These are phyloP conservation scores for Calonectria hawksworthii DNA, from an alignment of 2,329 filamentous ascomycete species.

Conservation along the genomic window DNA sequence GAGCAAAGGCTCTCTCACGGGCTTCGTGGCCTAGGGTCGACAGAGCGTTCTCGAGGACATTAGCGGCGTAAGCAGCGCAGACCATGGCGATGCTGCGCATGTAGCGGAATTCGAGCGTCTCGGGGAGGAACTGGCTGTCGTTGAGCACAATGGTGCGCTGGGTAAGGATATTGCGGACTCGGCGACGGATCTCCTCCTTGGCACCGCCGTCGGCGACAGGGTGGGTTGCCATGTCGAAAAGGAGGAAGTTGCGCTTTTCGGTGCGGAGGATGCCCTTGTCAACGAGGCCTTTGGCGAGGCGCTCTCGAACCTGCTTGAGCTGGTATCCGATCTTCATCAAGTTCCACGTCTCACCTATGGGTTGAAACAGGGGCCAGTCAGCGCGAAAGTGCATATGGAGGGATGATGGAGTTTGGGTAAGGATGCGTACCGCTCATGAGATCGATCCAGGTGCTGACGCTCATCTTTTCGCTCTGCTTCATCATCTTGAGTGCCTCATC, in stretches of 20 bases:
- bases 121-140: slow-evolving; percentile 88
- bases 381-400: slow-evolving; percentile 20
- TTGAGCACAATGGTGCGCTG: slow-evolving; percentile 94
- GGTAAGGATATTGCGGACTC: slow-evolving; percentile 92
- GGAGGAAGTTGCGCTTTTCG: slow-evolving; percentile 98
- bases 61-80: slow-evolving; percentile 97
- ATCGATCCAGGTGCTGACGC: slow-evolving; percentile 98
- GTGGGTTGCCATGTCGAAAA: slow-evolving; percentile 99
- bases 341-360: slow-evolving; percentile 98
- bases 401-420: slow-evolving; percentile 27
- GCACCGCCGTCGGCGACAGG: slow-evolving; percentile 96
- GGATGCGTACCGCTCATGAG: slow-evolving; percentile 87
- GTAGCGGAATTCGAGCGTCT: slow-evolving; percentile 94
- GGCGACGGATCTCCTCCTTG: slow-evolving; percentile 95
- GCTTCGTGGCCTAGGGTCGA: slow-evolving; percentile 94
- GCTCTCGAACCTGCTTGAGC: slow-evolving; percentile 98
- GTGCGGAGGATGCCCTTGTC: slow-evolving; percentile 99
- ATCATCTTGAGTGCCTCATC: slow-evolving; percentile 99
- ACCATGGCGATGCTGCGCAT: slow-evolving; percentile 95
- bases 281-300: slow-evolving; percentile 95
- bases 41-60: slow-evolving; percentile 97
- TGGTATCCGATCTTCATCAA: slow-evolving; percentile 99
- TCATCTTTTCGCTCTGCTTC: slow-evolving; percentile 99
- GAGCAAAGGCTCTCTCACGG: slow-evolving; percentile 92
- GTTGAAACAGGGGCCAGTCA: slow-evolving; percentile 40